These are phyloP conservation scores for Aspergillus coremiiformis DNA, from an alignment of 495 filamentous ascomycete species.

Conservation along the genomic window DNA sequence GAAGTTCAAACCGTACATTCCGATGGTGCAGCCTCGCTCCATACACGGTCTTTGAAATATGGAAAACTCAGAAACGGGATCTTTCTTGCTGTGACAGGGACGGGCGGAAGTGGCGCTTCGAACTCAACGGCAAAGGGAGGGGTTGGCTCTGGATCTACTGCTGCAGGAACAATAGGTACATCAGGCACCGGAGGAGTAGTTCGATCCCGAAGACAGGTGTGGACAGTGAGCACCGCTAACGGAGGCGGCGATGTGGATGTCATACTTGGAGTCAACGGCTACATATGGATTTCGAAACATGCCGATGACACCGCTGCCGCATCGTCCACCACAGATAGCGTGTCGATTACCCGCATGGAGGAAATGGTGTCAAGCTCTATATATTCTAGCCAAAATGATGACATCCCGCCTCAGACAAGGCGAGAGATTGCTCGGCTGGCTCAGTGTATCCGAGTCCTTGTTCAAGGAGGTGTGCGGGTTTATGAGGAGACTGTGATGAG, in stretches of 20 bases:
- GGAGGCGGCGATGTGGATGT: conserved; percentile 77
- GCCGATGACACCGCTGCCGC: conserved; percentile 45
- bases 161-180: conserved; percentile 12
- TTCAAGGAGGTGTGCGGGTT: conserved; percentile 72
- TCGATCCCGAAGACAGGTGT: conserved; percentile 73
- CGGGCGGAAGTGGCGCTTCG: conserved; percentile 59
- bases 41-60: conserved; percentile 85
- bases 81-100: conserved; percentile 72
- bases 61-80: conserved; percentile 90
- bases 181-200: conserved; percentile 58
- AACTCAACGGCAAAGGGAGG: conserved; percentile 29
- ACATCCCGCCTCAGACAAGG: conserved; percentile 64
- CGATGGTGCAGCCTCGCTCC: conserved; percentile 77
- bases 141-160: conserved; percentile 17
- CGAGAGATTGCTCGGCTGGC: conserved; percentile 79
- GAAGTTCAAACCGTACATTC: conserved; percentile 79
- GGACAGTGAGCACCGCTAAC: conserved; percentile 61
- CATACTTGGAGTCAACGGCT: conserved; percentile 89
- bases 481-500: conserved; percentile 86
- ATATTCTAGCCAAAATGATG: conserved; percentile 89
- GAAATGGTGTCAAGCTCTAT: conserved; percentile 66
- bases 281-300: conserved; percentile 87
- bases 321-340: conserved; percentile 39
- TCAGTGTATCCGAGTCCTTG: conserved; percentile 70
- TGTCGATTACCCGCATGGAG: conserved; percentile 73